These are phyloP conservation scores for Malus sieversii DNA, from an alignment of 306 rosid genomes.

Conservation along the genomic window DNA sequence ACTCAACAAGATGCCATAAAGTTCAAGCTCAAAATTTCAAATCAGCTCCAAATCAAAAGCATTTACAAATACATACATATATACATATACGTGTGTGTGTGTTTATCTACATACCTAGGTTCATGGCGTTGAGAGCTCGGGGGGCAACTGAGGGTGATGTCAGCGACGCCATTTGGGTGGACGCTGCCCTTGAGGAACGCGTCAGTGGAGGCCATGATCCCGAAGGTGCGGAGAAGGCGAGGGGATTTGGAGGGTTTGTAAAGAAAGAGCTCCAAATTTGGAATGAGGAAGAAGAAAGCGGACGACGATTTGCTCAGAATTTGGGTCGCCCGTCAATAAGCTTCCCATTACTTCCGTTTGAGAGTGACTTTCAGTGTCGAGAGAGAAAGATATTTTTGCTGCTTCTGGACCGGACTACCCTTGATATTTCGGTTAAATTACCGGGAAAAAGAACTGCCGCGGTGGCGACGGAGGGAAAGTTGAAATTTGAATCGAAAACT, in stretches of 20 bases:
- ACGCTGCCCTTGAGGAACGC: too few relatives aligned
- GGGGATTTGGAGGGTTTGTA: conserved; percentile 1
- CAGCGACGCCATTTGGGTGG: too few relatives aligned
- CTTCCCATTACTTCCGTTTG: too few relatives aligned
- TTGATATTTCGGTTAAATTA: not conserved
- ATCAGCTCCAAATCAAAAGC: not conserved
- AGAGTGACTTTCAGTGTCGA: too few relatives aligned
- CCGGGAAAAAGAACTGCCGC: not conserved
- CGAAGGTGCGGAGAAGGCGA: too few relatives aligned
- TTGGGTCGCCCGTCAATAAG: too few relatives aligned
- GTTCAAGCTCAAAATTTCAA: not conserved
- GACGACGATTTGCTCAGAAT: too few relatives aligned
- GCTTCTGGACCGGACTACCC: too few relatives aligned
- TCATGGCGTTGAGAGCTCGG: conserved; percentile 98
- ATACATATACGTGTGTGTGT: too few relatives aligned
- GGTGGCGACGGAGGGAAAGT: not conserved
- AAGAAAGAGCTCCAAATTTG: not conserved
- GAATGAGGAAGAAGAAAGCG: not conserved
- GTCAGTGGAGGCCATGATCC: too few relatives aligned
- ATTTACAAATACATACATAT: not conserved
- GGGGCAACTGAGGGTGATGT: conserved; percentile 81
- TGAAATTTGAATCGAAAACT: too few relatives aligned
- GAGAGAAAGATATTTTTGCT: too few relatives aligned
- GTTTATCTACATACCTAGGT: conserved; percentile 38
- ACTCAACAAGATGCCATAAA: not conserved